Conservation (phyloP, 2,329 filamentous ascomycete genomes). For the Cyphellophora europaea region DNA sequence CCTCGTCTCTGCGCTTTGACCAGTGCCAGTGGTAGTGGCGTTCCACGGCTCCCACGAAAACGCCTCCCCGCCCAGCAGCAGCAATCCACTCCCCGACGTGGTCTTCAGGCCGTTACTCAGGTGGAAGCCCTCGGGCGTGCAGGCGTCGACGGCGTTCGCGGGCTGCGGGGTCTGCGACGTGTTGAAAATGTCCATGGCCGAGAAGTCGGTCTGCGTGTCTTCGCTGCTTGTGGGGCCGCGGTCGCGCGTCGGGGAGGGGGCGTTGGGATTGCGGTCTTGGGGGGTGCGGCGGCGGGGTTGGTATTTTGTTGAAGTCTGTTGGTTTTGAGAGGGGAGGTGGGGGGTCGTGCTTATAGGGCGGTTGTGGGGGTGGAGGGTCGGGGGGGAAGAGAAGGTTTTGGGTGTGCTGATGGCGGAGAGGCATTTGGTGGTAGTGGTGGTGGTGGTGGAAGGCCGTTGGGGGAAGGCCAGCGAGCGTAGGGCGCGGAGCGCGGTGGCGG, state of each 20-base stretch:
- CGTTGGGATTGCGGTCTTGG: conserved; percentile 23
- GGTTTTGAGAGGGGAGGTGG: too few species aligned
- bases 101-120: conserved; percentile 73
- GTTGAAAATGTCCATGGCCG: conserved; percentile 67
- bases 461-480: conserved; percentile 22
- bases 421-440: too few species aligned
- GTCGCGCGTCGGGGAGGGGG: conserved; percentile 36
- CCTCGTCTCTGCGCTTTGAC: background rate
- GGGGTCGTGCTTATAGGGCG: too few species aligned
- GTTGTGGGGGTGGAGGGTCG: too few species aligned
- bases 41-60: conserved; percentile 82
- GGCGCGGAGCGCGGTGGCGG: conserved; percentile 31
- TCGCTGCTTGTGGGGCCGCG: conserved; percentile 53
- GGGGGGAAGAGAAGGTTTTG: too few species aligned
- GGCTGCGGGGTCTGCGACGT: conserved; percentile 66
- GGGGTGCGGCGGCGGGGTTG: too few species aligned
- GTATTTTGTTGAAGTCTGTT: too few species aligned
- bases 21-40: background rate
- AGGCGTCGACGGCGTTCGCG: conserved; percentile 74
- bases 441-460: too few species aligned
- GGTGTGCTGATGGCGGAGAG: too few species aligned
- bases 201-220: conserved; percentile 63
- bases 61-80: conserved; percentile 78
- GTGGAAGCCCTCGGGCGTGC: conserved; percentile 73
- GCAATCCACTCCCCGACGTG: conserved; percentile 53